phyloP scores from a whole-genome alignment of 129 eudicot genomes.

The Chrysanthemum seticuspe region DNA sequence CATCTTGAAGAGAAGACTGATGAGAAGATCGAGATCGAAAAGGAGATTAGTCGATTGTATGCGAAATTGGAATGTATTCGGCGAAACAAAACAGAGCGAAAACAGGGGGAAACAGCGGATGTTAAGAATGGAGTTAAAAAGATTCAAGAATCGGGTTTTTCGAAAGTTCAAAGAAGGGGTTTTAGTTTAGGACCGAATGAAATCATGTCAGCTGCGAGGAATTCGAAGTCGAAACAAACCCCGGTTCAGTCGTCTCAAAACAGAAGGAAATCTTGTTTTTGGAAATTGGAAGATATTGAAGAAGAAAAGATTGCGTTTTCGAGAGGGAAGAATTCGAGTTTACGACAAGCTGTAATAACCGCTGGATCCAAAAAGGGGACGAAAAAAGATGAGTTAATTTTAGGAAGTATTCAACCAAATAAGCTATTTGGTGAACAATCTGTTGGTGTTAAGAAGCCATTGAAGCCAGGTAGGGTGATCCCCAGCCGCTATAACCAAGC shows the following conservation, averaged over 20 bases:
- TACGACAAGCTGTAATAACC: slow-evolving; percentile 61
- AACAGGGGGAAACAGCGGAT: slow-evolving; percentile 33
- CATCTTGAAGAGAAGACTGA: slow-evolving; percentile 49
- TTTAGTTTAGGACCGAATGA: slow-evolving; percentile 75
- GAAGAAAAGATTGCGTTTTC: slow-evolving; percentile 49
- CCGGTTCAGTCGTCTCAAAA: slow-evolving; percentile 49
- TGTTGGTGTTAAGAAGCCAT: slow-evolving; percentile 35
- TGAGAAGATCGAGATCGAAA: slow-evolving; percentile 73
- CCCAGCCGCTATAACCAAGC: slow-evolving; percentile 79
- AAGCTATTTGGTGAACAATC: slow-evolving; percentile 75
- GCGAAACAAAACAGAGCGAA: slow-evolving; percentile 55
- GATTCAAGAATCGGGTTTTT: slow-evolving; percentile 32
- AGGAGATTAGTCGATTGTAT: slow-evolving; percentile 54
- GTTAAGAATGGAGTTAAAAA: slow-evolving; percentile 46
- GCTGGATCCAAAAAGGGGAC: slow-evolving; percentile 48
- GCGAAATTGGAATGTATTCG: slow-evolving; percentile 61
- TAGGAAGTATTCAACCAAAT: slow-evolving; percentile 73
- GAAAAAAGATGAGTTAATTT: slow-evolving; percentile 64
- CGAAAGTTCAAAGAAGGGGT: slow-evolving; percentile 52
- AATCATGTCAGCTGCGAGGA: slow-evolving; percentile 34
- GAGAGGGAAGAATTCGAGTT: slow-evolving; percentile 39
- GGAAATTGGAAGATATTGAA: slow-evolving; percentile 74
- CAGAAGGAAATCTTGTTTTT: slow-evolving; percentile 84
- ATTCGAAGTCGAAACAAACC: slow-evolving; percentile 41
- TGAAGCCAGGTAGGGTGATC: slow-evolving; percentile 77